Percentiles rank a stretch among this genome's conserved stretches.
Evolutionary conservation across 139 green algal genomes (phyloP).

Genomic region (Coccomyxa sp.): DNA sequence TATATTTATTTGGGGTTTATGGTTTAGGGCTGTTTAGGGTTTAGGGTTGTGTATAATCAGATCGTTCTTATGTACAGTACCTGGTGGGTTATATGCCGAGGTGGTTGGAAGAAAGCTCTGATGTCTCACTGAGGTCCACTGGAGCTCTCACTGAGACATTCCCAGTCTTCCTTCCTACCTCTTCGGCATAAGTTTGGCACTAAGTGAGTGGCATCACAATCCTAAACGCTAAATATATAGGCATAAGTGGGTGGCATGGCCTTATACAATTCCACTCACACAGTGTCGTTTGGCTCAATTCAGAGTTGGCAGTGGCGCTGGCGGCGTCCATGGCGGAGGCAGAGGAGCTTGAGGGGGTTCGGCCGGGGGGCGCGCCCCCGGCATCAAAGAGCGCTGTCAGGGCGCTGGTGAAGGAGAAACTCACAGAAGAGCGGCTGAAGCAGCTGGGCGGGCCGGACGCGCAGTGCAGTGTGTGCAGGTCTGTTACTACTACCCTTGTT

Average conservation of each 20-base stretch:
- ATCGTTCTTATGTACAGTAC: too few relatives aligned
- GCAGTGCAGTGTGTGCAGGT: slow-evolving; percentile 48
- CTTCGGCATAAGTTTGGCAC: neutral
- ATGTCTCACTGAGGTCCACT: neutral
- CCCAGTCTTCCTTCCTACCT: neutral
- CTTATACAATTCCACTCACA: neutral
- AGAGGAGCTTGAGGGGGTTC: neutral
- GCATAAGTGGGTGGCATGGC: neutral
- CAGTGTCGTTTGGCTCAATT: neutral
- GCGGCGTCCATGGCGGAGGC: slow-evolving; percentile 16
- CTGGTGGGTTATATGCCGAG: too few relatives aligned
- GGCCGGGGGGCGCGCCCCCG: slow-evolving; percentile 18
- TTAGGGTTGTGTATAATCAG: too few relatives aligned
- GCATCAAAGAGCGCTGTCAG: slow-evolving; percentile 34
- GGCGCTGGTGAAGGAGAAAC: slow-evolving; percentile 18
- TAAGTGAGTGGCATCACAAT: neutral
- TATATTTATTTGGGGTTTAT: too few relatives aligned
- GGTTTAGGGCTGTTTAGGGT: too few relatives aligned
- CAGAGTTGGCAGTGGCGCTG: slow-evolving; percentile 16
- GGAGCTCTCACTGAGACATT: neutral
- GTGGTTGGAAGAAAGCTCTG: neutral
- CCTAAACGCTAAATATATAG: neutral
- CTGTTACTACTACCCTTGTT: neutral
- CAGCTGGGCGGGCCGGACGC: slow-evolving; percentile 23
- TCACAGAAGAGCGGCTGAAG: slow-evolving; percentile 19